Evolutionary conservation across 345 rosid genomes (phyloP).

Genomic region (Eucalyptus sideroxylon): DNA sequence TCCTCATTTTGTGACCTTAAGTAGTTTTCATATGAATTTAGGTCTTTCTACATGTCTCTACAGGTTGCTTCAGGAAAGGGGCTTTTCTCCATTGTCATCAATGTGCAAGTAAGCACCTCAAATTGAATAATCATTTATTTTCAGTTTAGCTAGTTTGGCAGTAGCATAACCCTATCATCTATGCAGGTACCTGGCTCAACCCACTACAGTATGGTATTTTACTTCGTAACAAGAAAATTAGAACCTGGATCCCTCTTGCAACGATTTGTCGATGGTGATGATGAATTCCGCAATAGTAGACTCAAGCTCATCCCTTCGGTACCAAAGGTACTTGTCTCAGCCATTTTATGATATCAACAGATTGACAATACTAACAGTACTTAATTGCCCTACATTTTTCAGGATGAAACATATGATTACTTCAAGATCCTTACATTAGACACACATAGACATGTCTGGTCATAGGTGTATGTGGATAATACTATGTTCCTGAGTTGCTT

Average conservation of each 20-base stretch:
- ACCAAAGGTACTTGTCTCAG: constrained; percentile 57
- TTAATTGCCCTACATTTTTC: neutral
- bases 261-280: constrained; percentile 95
- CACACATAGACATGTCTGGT: neutral
- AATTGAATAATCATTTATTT: neutral
- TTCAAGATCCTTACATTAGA: neutral
- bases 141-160: neutral
- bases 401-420: neutral
- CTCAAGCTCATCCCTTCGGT: constrained; percentile 93
- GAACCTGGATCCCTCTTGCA: constrained; percentile 79
- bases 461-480: neutral
- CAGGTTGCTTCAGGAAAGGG: constrained; percentile 73
- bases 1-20: neutral
- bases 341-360: neutral
- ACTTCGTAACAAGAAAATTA: constrained; percentile 63
- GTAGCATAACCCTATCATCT: neutral
- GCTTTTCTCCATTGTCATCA: constrained; percentile 57
- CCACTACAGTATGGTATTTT: constrained; percentile 95
- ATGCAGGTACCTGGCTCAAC: constrained; percentile 90
- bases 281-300: constrained; percentile 94
- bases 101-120: constrained; percentile 54
- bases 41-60: neutral
- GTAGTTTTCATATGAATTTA: neutral
- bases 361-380: neutral
- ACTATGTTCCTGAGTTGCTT: neutral